Conservation (phyloP, 2,329 filamentous ascomycete genomes). For the Orbilia oligospora region DNA sequence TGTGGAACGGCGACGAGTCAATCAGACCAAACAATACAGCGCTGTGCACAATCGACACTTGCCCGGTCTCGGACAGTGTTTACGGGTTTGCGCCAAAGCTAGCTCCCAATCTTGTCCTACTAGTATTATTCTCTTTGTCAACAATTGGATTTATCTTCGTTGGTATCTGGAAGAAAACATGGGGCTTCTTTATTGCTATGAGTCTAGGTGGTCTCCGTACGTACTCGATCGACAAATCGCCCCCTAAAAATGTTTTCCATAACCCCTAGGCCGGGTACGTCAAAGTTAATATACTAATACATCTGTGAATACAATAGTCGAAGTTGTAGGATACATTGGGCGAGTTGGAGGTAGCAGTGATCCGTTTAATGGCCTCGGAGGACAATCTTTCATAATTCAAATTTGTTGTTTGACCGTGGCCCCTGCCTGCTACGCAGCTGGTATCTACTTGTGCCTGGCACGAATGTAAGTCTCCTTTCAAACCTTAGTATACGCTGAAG, state of each 20-base stretch:
- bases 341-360: slow-evolving; percentile 73
- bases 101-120: slow-evolving; percentile 60
- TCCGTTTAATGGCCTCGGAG: slow-evolving; percentile 68
- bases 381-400: slow-evolving; percentile 71
- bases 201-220: slow-evolving; percentile 68
- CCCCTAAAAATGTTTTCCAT: neutral
- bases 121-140: slow-evolving; percentile 61
- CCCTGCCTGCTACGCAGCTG: slow-evolving; percentile 76
- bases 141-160: slow-evolving; percentile 59
- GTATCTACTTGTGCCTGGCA: slow-evolving; percentile 75
- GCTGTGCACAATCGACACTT: slow-evolving; percentile 61
- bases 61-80: slow-evolving; percentile 55
- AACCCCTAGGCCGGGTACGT: neutral
- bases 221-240: neutral
- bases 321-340: slow-evolving; percentile 75
- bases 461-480: slow-evolving; percentile 60
- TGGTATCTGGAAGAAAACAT: slow-evolving; percentile 63
- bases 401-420: slow-evolving; percentile 76
- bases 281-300: neutral
- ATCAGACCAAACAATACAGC: slow-evolving; percentile 6
- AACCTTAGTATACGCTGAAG: neutral
- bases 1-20: slow-evolving; percentile 22
- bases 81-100: slow-evolving; percentile 62
- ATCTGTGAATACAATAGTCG: slow-evolving; percentile 66
- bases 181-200: slow-evolving; percentile 69